Evolutionary conservation across 1,139 yeast species (phyloP).

Genomic region (Zygoascus sp.): DNA sequence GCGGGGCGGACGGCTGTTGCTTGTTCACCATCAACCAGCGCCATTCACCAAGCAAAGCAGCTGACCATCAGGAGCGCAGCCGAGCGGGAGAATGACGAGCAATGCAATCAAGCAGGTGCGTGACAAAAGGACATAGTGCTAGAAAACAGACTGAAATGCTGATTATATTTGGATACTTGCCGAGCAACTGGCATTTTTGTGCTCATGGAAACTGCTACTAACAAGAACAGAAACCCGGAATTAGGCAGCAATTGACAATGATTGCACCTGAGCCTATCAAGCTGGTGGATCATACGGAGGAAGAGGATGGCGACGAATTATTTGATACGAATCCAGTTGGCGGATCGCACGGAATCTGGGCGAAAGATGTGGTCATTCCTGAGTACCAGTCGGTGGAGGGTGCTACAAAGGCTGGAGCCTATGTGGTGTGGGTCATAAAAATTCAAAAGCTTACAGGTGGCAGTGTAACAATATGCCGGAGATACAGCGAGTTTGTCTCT

Average conservation of each 20-base stretch:
- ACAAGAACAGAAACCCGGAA: not conserved
- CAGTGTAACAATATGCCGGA: slow-evolving; percentile 48
- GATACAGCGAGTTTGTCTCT: slow-evolving; percentile 61
- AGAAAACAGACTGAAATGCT: not conserved
- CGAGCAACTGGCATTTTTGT: no score
- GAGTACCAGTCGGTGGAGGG: slow-evolving; percentile 41
- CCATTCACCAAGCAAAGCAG: not conserved
- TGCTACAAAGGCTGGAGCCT: slow-evolving; percentile 32
- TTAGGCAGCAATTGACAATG: not conserved
- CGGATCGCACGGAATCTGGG: slow-evolving; percentile 33
- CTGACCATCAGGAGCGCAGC: not conserved
- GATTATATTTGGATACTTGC: no score
- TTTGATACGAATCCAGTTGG: not conserved
- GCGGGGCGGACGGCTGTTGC: no score
- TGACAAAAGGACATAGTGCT: no score
- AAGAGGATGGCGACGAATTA: not conserved
- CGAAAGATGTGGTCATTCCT: slow-evolving; percentile 37
- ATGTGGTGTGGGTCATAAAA: slow-evolving; percentile 41
- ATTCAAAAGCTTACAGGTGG: slow-evolving; percentile 41
- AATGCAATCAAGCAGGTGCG: not conserved
- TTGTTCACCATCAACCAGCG: not conserved
- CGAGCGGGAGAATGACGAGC: not conserved
- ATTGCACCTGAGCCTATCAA: slow-evolving; percentile 15
- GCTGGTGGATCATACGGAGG: slow-evolving; percentile 13
- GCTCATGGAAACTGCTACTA: no score